A percentile compares a stretch with the other conserved stretches of the same genome.
Evolutionary conservation across 148 eudicot species (phyloP).

Genomic region (Fagopyrum esculentum): DNA sequence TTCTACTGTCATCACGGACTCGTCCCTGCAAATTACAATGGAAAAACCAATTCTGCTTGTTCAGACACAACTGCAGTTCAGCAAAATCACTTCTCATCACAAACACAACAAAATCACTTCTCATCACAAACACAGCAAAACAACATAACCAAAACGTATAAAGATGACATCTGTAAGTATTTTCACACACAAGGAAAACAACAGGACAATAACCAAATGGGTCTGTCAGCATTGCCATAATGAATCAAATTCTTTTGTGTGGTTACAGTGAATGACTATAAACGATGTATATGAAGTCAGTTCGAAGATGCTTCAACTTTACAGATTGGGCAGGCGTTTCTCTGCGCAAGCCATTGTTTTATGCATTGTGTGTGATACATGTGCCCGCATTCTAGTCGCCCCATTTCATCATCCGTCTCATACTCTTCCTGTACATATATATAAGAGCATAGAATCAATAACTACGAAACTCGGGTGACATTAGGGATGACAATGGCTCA

Average conservation of each 20-base stretch:
- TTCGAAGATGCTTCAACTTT: slow-evolving; percentile 45
- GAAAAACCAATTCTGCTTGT: background rate
- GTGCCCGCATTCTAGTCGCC: slow-evolving; percentile 61
- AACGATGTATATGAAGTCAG: background rate
- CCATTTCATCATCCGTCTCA: slow-evolving; percentile 51
- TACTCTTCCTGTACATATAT: slow-evolving; percentile 48
- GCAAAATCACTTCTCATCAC: slow-evolving; percentile 5
- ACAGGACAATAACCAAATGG: background rate
- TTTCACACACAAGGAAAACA: background rate
- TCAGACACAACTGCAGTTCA: background rate
- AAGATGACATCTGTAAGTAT: background rate
- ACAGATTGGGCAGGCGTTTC: slow-evolving; percentile 65
- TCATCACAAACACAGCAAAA: background rate
- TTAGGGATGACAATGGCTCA: too few species aligned
- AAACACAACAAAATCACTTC: slow-evolving; percentile 1
- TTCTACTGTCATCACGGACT: background rate
- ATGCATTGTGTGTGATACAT: slow-evolving; percentile 57
- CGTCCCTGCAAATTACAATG: background rate
- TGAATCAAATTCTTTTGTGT: background rate
- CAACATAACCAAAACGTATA: background rate
- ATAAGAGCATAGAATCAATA: background rate
- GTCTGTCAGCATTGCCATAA: background rate
- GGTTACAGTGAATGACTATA: background rate
- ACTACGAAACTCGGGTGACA: background rate
- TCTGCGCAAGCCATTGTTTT: slow-evolving; percentile 60